Evolutionary conservation across 2,329 filamentous ascomycete species (phyloP).

Genomic region (Grosmannia clavigera): DNA sequence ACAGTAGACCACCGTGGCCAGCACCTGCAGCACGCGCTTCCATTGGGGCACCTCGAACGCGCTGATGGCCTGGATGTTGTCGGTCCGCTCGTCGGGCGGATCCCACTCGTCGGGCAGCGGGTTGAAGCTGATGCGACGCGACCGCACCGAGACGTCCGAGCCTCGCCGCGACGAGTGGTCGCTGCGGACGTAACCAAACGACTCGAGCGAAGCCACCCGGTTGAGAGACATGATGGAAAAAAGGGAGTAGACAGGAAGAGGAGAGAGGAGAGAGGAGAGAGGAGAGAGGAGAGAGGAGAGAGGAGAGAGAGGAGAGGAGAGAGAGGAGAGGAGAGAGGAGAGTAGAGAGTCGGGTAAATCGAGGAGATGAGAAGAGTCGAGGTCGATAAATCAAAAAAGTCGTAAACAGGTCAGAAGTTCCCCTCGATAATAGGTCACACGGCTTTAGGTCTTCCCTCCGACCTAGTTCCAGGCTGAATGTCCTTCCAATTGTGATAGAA

Average conservation of each 20-base stretch:
- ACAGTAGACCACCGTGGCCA: constrained; percentile 26
- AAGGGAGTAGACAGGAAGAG: neutral
- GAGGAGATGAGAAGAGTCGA: neutral
- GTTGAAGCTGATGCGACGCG: constrained; percentile 40
- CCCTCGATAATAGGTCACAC: too few relatives aligned
- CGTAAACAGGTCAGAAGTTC: too few relatives aligned
- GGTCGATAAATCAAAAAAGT: too few relatives aligned
- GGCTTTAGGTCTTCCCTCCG: too few relatives aligned
- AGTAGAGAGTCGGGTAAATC: neutral
- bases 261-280: neutral
- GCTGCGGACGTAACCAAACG: constrained; percentile 29
- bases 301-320: neutral
- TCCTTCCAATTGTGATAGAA: too few relatives aligned
- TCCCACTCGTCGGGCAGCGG: constrained; percentile 41
- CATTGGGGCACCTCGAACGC: constrained; percentile 42
- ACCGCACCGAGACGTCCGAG: constrained; percentile 34
- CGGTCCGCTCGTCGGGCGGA: constrained; percentile 25
- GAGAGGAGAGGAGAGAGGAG: neutral
- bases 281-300: neutral
- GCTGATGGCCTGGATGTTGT: constrained; percentile 33
- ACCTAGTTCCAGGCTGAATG: too few relatives aligned
- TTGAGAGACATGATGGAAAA: constrained; percentile 35
- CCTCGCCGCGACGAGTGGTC: constrained; percentile 27
- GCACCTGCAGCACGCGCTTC: constrained; percentile 36
- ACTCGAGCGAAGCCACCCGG: constrained; percentile 40